Base-by-base conservation (phyloP, 2,329 filamentous ascomycete species). In the Epichloe baconii region DNA sequence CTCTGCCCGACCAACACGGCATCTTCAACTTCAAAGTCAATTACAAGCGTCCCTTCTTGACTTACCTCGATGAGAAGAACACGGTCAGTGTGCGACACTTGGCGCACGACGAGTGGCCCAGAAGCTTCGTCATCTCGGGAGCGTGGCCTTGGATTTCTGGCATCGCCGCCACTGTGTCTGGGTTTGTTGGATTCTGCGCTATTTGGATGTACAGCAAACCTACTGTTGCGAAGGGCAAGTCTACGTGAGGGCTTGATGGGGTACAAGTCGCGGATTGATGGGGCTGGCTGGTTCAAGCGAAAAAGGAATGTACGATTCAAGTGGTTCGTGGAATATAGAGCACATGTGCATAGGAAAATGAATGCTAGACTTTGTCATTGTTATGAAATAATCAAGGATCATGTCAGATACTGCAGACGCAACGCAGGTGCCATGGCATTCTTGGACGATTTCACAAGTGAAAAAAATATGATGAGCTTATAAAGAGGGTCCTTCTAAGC, bases 11-110 rank as follows among this genome's bases (percentile, higher is more conserved):
- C 67, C 93, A 98, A 71, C 93, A 98, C 72, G 93, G 93, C 65
- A 96, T 98, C 71, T 98, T 97, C 78, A 95, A 95, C 73, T 97
- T 98, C 78, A 82, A 84, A 65, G 78, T 97, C 68, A 95, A 96
- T 77, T 96, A 97, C 78, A 95, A 95, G 76, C 83, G 93, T 6
- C 89, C 91, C 1, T 95, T 96, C 75, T 71, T 95, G 59, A 93
- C 82, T 62, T 85, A 83, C 66, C 67, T 98, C 49, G 90, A 96
- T 65, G 89, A 96, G 74, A 97, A 97, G 80, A 80, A 83, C 60
- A 93, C 91, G 21, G 90, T 97, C 49, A 95, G 90, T 1, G 88
- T 98, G 35, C 81, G 93, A 45, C 93, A 98, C 73, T 93, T 95
- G 71, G 93, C 93, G 7, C 93, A 98, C 74, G 84, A 98, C 66